Evolutionary conservation across 257 asterid genomes (phyloP).

Genomic region (Forsythia viridissima): DNA sequence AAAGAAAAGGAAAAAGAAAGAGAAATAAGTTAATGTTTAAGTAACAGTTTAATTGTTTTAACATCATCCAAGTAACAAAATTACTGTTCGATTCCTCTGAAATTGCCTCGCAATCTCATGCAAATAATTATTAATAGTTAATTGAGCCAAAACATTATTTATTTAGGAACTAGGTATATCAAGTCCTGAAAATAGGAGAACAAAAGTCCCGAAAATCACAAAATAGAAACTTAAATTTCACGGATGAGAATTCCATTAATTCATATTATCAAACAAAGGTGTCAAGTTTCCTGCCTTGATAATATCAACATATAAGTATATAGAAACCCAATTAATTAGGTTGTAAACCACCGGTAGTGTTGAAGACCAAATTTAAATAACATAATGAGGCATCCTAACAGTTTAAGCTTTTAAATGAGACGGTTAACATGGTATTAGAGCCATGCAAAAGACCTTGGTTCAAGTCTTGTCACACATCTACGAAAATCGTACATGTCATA

Average conservation of each 20-base stretch:
- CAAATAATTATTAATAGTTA: slow-evolving; percentile 8
- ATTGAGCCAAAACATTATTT: slow-evolving; percentile 5
- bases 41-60: background rate
- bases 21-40: background rate
- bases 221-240: background rate
- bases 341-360: background rate
- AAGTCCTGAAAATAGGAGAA: slow-evolving; percentile 12
- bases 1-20: background rate
- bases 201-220: slow-evolving; percentile 7
- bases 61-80: background rate
- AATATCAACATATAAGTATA: background rate
- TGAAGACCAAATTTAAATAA: background rate
- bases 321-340: background rate
- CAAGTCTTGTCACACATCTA: background rate
- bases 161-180: background rate
- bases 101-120: background rate
- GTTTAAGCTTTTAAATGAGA: background rate
- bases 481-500: background rate
- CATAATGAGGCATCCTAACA: background rate
- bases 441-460: background rate
- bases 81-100: background rate
- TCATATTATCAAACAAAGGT: slow-evolving; percentile 13
- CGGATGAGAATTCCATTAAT: background rate
- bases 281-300: slow-evolving; percentile 15
- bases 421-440: background rate